phyloP scores from a whole-genome alignment of 192 early-diverging fungal genomes.

The Backusella tarrabulga region DNA sequence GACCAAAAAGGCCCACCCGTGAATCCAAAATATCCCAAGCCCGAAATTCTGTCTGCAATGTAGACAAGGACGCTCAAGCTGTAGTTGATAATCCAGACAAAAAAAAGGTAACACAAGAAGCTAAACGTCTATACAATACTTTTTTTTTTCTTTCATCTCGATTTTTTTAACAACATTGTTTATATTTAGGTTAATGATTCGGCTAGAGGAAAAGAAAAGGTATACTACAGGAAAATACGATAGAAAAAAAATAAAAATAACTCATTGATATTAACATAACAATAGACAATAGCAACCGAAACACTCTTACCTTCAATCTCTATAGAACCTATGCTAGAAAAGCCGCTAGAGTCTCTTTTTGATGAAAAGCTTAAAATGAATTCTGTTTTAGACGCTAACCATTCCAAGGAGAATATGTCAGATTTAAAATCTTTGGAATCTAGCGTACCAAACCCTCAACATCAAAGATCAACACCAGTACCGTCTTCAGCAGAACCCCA shows the following conservation, averaged over 20 bases:
- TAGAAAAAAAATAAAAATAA: not conserved
- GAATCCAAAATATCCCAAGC: not conserved
- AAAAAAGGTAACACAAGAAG: not conserved
- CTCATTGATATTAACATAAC: not conserved
- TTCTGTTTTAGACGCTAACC: not conserved
- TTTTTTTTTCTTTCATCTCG: not conserved
- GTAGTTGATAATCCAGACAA: not conserved
- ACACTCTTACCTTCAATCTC: not conserved
- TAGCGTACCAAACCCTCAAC: constrained; percentile 37
- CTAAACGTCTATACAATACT: not conserved
- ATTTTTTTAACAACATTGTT: not conserved
- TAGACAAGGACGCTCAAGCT: not conserved
- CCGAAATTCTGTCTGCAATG: not conserved
- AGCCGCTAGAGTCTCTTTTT: not conserved
- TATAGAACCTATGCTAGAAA: not conserved
- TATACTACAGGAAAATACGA: not conserved
- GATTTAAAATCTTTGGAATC: constrained; percentile 34
- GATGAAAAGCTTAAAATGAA: not conserved
- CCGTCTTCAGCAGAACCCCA: not conserved
- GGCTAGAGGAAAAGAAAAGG: not conserved
- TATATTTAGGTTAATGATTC: not conserved
- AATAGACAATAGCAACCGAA: not conserved
- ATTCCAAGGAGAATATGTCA: not conserved
- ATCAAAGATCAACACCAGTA: constrained; percentile 36
- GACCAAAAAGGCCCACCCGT: not conserved